Evolutionary conservation across 106 monocot species (phyloP).

Genomic region (Posidonia australis): DNA sequence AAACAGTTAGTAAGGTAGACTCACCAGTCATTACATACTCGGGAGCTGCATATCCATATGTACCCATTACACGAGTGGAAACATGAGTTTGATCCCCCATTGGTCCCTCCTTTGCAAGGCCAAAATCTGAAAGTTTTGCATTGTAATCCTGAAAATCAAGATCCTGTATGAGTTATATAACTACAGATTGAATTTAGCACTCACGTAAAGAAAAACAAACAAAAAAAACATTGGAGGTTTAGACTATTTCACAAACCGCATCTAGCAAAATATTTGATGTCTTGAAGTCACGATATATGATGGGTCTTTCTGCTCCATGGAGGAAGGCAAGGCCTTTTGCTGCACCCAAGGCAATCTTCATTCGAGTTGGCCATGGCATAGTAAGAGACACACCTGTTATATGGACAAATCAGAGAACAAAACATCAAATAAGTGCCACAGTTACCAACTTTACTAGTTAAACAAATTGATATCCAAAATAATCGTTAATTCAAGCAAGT

Average conservation of each 20-base stretch:
- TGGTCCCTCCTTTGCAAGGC: conserved; percentile 77
- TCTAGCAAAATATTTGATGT: conserved; percentile 58
- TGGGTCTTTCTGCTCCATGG: conserved; percentile 54
- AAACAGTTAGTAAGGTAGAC: background rate
- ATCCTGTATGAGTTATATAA: background rate
- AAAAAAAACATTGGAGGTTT: conserved; percentile 6
- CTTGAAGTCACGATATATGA: conserved; percentile 70
- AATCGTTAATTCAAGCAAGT: too few species aligned
- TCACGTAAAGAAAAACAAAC: background rate
- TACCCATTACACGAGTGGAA: conserved; percentile 69
- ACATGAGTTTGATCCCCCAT: conserved; percentile 82
- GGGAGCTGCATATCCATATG: conserved; percentile 80
- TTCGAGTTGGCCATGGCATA: conserved; percentile 46
- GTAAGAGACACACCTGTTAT: conserved; percentile 4
- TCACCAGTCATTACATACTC: conserved; percentile 88
- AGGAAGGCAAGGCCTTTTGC: conserved; percentile 60
- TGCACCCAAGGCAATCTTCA: conserved; percentile 57
- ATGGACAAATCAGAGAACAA: background rate
- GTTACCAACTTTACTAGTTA: background rate
- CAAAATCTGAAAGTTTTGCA: conserved; percentile 82
- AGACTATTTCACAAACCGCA: conserved; percentile 19
- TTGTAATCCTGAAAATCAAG: conserved; percentile 48
- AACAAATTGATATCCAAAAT: too few species aligned
- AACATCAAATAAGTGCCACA: background rate
- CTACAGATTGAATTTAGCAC: conserved; percentile 6